Evolutionary conservation across 2,329 filamentous ascomycete species (phyloP).

Genomic region (Xylaria sp.): DNA sequence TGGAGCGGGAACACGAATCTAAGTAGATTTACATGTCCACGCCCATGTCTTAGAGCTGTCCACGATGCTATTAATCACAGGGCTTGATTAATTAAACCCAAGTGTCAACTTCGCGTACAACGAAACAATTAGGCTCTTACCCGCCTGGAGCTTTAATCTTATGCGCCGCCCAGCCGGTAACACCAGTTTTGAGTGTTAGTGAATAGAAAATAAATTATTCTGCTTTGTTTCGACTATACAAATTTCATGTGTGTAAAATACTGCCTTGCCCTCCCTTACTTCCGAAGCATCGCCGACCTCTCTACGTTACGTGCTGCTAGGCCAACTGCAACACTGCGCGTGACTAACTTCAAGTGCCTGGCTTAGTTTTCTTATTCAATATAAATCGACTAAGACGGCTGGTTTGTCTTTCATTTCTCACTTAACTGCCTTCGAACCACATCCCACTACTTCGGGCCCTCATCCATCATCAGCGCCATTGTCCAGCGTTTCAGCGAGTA

Average conservation of each 20-base stretch:
- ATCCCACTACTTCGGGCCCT: too few relatives aligned
- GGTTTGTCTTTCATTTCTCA: conserved; percentile 11
- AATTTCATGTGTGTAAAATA: neutral
- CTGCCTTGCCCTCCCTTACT: conserved; percentile 4
- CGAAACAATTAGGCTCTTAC: conserved; percentile 14
- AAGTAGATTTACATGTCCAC: neutral
- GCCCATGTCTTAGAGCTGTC: conserved; percentile 1
- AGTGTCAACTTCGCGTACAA: conserved; percentile 14
- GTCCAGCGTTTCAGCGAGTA: neutral
- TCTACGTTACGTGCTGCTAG: neutral
- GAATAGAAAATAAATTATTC: neutral
- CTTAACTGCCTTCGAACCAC: neutral
- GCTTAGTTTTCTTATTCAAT: neutral
- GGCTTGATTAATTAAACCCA: conserved; percentile 8
- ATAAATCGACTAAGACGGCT: neutral
- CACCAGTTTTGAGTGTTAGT: neutral
- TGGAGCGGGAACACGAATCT: neutral
- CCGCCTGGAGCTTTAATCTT: conserved; percentile 2
- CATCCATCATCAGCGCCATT: neutral
- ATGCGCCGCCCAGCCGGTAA: conserved; percentile 10
- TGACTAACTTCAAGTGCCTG: neutral
- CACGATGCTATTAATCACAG: neutral
- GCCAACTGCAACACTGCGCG: neutral
- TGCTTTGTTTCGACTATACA: conserved; percentile 1
- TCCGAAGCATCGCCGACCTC: conserved; percentile 10